Percentiles rank a stretch among this genome's conserved stretches.
These are phyloP conservation scores for Salvia hispanica DNA, from an alignment of 257 asterid species.

Conservation along the genomic window DNA sequence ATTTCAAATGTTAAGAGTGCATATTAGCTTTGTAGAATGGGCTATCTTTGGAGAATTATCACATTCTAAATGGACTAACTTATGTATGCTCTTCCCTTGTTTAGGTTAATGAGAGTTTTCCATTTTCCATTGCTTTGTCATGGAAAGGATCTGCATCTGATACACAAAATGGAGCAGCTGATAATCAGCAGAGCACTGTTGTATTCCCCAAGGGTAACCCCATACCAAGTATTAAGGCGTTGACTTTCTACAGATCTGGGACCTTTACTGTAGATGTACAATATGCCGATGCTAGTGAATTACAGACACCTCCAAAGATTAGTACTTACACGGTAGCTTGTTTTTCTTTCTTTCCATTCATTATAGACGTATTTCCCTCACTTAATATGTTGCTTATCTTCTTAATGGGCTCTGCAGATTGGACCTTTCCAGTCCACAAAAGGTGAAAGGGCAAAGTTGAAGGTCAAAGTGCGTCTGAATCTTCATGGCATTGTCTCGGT, in stretches of 20 bases:
- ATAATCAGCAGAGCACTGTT: slow-evolving; percentile 67
- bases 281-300: slow-evolving; percentile 70
- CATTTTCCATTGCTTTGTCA: slow-evolving; percentile 74
- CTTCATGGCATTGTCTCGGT: slow-evolving; percentile 85
- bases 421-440: slow-evolving; percentile 77
- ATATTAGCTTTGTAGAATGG: background rate
- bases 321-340: slow-evolving; percentile 76
- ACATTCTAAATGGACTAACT: background rate
- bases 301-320: slow-evolving; percentile 75
- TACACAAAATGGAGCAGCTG: slow-evolving; percentile 58
- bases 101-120: slow-evolving; percentile 78
- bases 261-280: slow-evolving; percentile 71
- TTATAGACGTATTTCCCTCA: background rate
- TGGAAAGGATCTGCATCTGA: slow-evolving; percentile 77
- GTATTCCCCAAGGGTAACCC: slow-evolving; percentile 91
- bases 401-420: slow-evolving; percentile 44
- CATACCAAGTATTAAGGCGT: slow-evolving; percentile 83
- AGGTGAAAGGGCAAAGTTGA: slow-evolving; percentile 68
- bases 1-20: background rate
- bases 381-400: background rate
- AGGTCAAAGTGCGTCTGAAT: slow-evolving; percentile 77
- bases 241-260: slow-evolving; percentile 77
- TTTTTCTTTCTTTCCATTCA: background rate
- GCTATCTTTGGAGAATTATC: background rate
- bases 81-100: background rate